Conservation (phyloP, 306 rosid genomes). For the Vicia sativa region DNA sequence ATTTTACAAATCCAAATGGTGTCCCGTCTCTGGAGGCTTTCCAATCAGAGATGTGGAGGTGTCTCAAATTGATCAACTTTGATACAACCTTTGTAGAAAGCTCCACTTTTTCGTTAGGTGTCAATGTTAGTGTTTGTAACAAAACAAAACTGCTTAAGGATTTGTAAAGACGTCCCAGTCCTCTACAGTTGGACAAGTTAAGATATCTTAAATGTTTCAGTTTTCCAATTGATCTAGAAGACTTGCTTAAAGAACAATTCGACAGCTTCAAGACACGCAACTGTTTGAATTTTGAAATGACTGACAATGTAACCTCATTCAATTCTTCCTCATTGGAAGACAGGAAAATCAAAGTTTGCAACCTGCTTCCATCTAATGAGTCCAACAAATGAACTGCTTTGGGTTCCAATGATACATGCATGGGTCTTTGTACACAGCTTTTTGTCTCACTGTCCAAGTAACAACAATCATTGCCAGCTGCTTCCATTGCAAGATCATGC, state of each 20-base stretch:
- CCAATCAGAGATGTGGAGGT: slow-evolving; percentile 10
- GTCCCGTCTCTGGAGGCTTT: neutral
- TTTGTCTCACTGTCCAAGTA: neutral
- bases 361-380: neutral
- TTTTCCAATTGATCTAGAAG: neutral
- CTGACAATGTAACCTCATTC: neutral
- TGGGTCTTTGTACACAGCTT: neutral
- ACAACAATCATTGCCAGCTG: neutral
- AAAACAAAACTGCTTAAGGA: neutral
- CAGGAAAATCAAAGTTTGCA: neutral
- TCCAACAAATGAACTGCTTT: neutral
- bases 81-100: neutral
- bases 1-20: neutral
- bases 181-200: neutral
- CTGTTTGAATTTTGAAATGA: neutral
- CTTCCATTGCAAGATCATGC: neutral
- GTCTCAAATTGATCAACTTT: neutral
- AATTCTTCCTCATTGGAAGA: neutral
- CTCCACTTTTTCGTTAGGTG: neutral
- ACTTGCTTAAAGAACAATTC: neutral
- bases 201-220: slow-evolving; percentile 11
- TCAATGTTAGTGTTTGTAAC: neutral
- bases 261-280: slow-evolving; percentile 3
- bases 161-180: neutral
- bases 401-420: neutral